Conservation (phyloP, 345 rosid genomes). For the Eucalyptus guilfoylei region DNA sequence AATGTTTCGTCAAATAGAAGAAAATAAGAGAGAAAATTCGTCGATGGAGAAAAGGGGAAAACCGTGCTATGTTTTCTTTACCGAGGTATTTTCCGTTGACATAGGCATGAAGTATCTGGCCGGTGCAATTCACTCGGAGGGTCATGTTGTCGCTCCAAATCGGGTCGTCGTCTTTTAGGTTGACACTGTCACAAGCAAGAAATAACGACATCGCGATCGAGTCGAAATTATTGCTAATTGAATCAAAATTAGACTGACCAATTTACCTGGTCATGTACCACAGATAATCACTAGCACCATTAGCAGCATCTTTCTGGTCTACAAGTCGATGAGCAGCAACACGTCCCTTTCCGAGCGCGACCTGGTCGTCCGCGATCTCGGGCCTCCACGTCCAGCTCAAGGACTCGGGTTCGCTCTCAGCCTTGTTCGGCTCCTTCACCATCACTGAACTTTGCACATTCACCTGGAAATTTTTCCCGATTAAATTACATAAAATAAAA, state of each 20-base stretch:
- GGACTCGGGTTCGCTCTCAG: conserved; percentile 11
- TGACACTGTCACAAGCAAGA: neutral
- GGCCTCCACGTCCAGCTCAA: conserved; percentile 59
- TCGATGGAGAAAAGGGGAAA: neutral
- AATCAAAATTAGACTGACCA: neutral
- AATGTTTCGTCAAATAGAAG: neutral
- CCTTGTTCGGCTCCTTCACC: conserved; percentile 14
- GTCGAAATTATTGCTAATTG: neutral
- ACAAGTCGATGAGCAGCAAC: conserved; percentile 8
- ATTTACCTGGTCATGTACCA: conserved; percentile 68
- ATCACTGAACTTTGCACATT: conserved; percentile 40
- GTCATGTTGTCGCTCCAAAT: conserved; percentile 33
- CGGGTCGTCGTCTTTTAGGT: conserved; percentile 26
- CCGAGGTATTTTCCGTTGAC: conserved; percentile 42
- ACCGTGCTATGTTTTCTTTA: neutral
- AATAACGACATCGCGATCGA: too few relatives aligned
- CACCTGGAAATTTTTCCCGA: neutral
- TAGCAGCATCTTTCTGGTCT: conserved; percentile 44
- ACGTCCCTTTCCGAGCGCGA: conserved; percentile 17
- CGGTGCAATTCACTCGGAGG: conserved; percentile 26
- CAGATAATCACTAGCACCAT: conserved; percentile 49
- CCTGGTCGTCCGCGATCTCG: conserved; percentile 9
- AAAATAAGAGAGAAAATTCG: neutral
- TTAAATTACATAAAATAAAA: neutral
- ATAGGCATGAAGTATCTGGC: conserved; percentile 47